Base-by-base conservation (phyloP, 2,329 filamentous ascomycete species). In the Fusarium incarnatum region DNA sequence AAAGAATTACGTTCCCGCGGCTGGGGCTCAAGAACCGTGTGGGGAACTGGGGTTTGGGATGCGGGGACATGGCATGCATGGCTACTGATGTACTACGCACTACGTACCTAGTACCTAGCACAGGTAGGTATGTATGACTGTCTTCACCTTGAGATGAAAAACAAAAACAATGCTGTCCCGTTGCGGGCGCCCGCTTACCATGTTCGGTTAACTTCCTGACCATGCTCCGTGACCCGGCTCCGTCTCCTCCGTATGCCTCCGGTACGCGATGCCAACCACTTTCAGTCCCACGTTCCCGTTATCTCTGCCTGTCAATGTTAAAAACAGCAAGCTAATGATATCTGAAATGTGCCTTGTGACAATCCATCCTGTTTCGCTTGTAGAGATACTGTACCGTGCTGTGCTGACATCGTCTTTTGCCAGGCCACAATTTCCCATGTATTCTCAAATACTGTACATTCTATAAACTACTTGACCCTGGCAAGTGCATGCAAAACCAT, bases 201-300 rank as follows among this genome's bases (percentile, higher is more conserved):
- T 61, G 56, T 58, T 61, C 72, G 72, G 72, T 45, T 75, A 74
- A 74, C 72, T 74, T 74, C 72, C 72, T 70, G 70, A 70, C 57
- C 55, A 72, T 74, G 56, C 56, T 72, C 64, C 68, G 68, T 60
- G 42, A 56, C 49, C 56, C 64, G 60, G 64, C 68, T 61, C 68
- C 68, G 68, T 71, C 63, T 45, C 48, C 64, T 71, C 68, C 68
- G 64, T 64, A 47, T 56, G 42, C 68, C 60, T 71, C 68, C 64
- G 68, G 67, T 55, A 64, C 59, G 55, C 37, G 34, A 67, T 63
- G 27, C 42, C 46, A 64, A 55, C 59, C 46, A 53, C 46, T 42
- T 37, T 54, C 27, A 40, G 23, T 45, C 15, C n/a, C 40, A 7
- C 49, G n/a, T 32, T 42, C 20, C n/a, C 56, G 50, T 44, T 44